Evolutionary conservation across 2,329 filamentous ascomycete genomes (phyloP), one percentile per base, ranked within the genome.

Genomic region (Diaporthe citriasiana): DNA sequence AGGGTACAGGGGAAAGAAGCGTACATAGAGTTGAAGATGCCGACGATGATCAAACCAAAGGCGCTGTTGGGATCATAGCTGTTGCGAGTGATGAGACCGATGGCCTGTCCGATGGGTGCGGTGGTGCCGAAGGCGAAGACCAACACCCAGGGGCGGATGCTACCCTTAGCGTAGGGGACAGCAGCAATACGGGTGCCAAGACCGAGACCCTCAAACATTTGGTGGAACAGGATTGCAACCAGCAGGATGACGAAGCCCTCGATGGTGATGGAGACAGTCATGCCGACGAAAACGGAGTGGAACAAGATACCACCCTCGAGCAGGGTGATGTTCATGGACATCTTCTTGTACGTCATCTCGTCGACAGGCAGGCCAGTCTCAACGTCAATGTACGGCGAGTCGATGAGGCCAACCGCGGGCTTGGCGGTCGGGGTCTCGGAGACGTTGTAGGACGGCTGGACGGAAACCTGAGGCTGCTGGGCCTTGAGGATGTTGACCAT

Each of bases 221-320:
- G 92, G 79, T 94, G 92, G 84, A 94, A 94, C 42, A 91, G 83
- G 73, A 94, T 93, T 75, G 92, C 92, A 63, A 93, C 84, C 10
- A 94, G 85, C 5, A 94, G 87, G 35, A 94, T 86, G 72, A 92
- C 82, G 80, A 93, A 94, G 5, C 91, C 89, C 1, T 93, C 90
- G 1, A 89, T 89, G 27, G 92, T 92, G 76, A 94, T 92, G 35
- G 90, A 92, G 35, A 94, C 83, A 0, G 93, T 93, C 87, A 94
- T 93, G 73, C 92, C 92, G 73, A 94, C 92, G 80, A 94, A 94
- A 74, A 95, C 89, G 75, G 91, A 93, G 83, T 95, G 93, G 81
- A 95, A 95, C 15, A 95, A 86, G 76, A 95, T 95, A 75, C 93
- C 93, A 73, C 93, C 92, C 82, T 95, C 93, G 7, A 95, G 88